phyloP scores from a whole-genome alignment of 805 yeast genomes.

The Debaryomyces castellii region DNA sequence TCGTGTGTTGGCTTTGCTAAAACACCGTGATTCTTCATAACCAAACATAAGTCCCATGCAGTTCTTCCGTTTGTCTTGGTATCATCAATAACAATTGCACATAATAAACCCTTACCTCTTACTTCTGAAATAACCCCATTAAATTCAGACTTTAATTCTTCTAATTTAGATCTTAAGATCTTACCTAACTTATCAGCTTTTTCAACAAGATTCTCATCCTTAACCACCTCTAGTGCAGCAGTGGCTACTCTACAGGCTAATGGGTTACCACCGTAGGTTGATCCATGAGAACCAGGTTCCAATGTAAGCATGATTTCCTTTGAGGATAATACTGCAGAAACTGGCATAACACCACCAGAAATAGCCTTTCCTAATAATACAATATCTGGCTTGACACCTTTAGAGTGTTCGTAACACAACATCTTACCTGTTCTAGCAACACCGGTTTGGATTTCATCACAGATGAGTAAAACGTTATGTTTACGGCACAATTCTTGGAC shows the following conservation, averaged over 20 bases:
- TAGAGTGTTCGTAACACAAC: slow-evolving; percentile 85
- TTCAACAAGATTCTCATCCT: slow-evolving; percentile 81
- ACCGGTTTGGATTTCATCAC: slow-evolving; percentile 98
- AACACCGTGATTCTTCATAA: slow-evolving; percentile 86
- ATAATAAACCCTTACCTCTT: slow-evolving; percentile 82
- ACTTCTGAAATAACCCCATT: slow-evolving; percentile 58
- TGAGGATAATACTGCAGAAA: slow-evolving; percentile 88
- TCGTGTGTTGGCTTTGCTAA: slow-evolving; percentile 97
- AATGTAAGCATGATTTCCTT: slow-evolving; percentile 83
- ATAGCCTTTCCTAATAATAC: slow-evolving; percentile 91
- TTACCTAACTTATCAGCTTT: slow-evolving; percentile 74
- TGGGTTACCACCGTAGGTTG: slow-evolving; percentile 98
- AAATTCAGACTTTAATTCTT: slow-evolving; percentile 50
- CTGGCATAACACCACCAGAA: slow-evolving; percentile 93
- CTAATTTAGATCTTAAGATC: slow-evolving; percentile 59
- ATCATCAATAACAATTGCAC: slow-evolving; percentile 90
- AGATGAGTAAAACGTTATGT: slow-evolving; percentile 84
- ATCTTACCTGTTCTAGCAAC: slow-evolving; percentile 95
- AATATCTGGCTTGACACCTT: slow-evolving; percentile 80
- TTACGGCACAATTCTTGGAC: slow-evolving; percentile 76
- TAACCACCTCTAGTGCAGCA: slow-evolving; percentile 88
- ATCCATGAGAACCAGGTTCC: slow-evolving; percentile 96
- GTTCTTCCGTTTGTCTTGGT: slow-evolving; percentile 81
- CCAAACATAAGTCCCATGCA: slow-evolving; percentile 93
- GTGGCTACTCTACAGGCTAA: slow-evolving; percentile 89